Base-by-base conservation (phyloP, 768 basidiomycete genomes). In the Rhizopogon vinicolor region DNA sequence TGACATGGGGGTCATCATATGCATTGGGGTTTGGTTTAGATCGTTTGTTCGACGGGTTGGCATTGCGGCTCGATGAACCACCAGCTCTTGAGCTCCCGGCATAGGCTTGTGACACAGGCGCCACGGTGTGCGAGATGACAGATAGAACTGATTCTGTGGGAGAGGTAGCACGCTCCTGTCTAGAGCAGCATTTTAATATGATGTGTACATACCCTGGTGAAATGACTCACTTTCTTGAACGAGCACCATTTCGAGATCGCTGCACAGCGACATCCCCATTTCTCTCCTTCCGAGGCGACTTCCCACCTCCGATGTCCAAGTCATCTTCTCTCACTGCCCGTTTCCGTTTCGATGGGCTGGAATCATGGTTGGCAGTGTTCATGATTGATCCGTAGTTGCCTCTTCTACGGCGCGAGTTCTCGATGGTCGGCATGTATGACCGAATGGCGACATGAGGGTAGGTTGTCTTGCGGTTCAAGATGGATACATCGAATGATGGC, bases 381-480 rank as follows among this genome's bases (percentile, higher is more conserved):
- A 83, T 70, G 59, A 87, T 66, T 14, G 83, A 83, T 37, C 79
- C 78, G 44, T 79, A 78, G 7, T 76, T 81, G 25, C 77, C 78
- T 61, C 86, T 73, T 57, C 85, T 75, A 52, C 88, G 74, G 46
- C 87, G 72, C 12, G 85, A 84, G n/a, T 79, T 78, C 68, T 90
- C 89, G 56, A 79, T 70, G 42, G 82, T 77, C n/a, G 87, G 85
- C 76, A 85, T 80, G 63, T 79, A 89, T 7, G 85, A 81, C 51
- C 83, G 78, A 29, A 83, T 74, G 35, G 87, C 82, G 54, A 91
- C 84, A 68, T 91, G 89, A 2, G 89, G 89, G 67, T 88, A 92
- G 5, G 79, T 75, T 7, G 89, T 91, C 61, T 77, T 81, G 44
- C 86, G 75, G 65, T 77, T 78, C 56, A 91, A 73, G 52, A 73